Base-by-base conservation (phyloP, 306 rosid species). In the Datisca glomerata region DNA sequence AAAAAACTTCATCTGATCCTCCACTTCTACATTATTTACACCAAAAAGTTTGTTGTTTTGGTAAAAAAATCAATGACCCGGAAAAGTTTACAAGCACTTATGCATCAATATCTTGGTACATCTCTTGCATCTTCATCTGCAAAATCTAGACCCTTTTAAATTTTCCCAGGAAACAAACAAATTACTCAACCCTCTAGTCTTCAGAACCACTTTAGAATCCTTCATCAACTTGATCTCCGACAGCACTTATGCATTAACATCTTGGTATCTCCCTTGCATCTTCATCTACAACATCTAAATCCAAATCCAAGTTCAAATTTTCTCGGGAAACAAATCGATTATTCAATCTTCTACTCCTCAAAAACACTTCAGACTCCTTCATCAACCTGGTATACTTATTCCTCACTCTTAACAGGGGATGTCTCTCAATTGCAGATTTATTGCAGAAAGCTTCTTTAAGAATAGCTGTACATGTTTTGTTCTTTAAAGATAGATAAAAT, bases 401-500 rank as follows among this genome's bases (percentile, higher is more conserved):
- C 63, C 97, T 79, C 58, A 87, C 82, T 13, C 54, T 41, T 58
- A 74, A 41, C 6, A 87, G 28, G 41, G 94, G 93, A 69, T 87
- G 97, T 51, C 63, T 56, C 67, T 60, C 69, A 22, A 82, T 71
- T 10, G 80, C 62, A 7, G 67, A 57, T 47, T 55, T 59, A 51
- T 62, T 47, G 20, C 49, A 56, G 60, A 73, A 79, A 49, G 94
- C 76, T 63, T 83, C 89, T 62, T 79, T 87, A 27, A 82, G 94
- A 53, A 87, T 82, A 17, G 66, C 80, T 2, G 93, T 69, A 53
- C 97, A 83, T 28, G 94, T 83, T 34, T 74, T 87, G 61, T 79
- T 79, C 76, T 51, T 74, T 24, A 60, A 19, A 40, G 97, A 82
- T 40, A 74, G 63, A 43, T 87, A 79, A 51, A 82, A 87, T 58